Evolutionary conservation across 495 filamentous ascomycete genomes (phyloP).

Genomic region (Mytilinidion resinicola): DNA sequence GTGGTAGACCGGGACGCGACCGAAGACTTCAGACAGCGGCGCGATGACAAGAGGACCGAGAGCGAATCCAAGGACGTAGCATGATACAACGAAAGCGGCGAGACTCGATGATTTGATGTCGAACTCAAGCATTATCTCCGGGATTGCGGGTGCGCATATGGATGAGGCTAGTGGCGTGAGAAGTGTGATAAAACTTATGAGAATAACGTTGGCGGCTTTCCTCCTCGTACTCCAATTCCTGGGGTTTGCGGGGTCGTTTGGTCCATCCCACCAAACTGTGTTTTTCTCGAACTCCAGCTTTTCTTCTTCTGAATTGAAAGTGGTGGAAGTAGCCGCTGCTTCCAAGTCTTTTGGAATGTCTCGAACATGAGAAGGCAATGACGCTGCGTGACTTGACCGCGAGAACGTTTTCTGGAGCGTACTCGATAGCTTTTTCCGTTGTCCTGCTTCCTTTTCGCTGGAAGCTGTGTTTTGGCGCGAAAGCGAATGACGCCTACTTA

Average conservation of each 20-base stretch:
- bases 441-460: neutral
- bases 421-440: neutral
- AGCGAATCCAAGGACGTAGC: conserved; percentile 33
- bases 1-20: conserved; percentile 26
- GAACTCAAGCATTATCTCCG: conserved; percentile 15
- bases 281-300: neutral
- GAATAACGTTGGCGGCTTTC: neutral
- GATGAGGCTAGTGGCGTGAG: conserved; percentile 11
- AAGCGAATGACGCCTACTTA: neutral
- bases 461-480: neutral
- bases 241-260: conserved; percentile 2
- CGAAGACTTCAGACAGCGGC: conserved; percentile 25
- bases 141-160: conserved; percentile 18
- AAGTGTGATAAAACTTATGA: conserved; percentile 7
- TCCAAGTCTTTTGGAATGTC: neutral
- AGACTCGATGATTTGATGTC: conserved; percentile 1
- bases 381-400: neutral
- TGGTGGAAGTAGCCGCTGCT: neutral
- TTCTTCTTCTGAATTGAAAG: neutral
- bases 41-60: conserved; percentile 24
- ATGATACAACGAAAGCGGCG: conserved; percentile 16
- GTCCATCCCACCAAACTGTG: conserved; percentile 1
- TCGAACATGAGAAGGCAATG: neutral
- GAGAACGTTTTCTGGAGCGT: neutral
- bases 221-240: neutral